Percentiles rank a stretch among this genome's conserved stretches.
Conservation (phyloP, 2,329 filamentous ascomycete genomes). For the Verticillium albo-atrum region DNA sequence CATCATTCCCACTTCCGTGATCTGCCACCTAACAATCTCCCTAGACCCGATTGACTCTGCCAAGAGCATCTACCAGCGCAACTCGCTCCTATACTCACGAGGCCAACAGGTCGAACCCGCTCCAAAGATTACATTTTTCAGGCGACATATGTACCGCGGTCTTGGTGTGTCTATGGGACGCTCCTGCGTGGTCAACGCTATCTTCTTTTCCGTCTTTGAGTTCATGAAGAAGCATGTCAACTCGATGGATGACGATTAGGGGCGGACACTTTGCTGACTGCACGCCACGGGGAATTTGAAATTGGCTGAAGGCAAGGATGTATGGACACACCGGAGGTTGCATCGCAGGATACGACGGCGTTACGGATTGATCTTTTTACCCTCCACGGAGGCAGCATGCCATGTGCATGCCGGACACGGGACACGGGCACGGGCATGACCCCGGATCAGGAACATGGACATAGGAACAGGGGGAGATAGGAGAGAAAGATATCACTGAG, state of each 20-base stretch:
- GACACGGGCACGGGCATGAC: not conserved
- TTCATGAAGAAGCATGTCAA: slow-evolving; percentile 69
- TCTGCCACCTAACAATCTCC: slow-evolving; percentile 3
- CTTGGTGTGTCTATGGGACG: slow-evolving; percentile 79
- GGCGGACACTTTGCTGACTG: not conserved
- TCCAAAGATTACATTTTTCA: slow-evolving; percentile 75
- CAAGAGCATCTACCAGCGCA: slow-evolving; percentile 82
- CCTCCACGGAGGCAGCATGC: not conserved
- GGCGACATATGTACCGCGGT: slow-evolving; percentile 75
- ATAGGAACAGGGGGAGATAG: not conserved
- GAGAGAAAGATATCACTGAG: not conserved
- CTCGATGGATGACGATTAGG: slow-evolving; percentile 39
- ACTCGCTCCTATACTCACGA: slow-evolving; percentile 66
- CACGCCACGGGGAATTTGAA: not conserved
- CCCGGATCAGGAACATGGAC: not conserved
- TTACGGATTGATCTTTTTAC: not conserved
- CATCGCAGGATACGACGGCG: not conserved
- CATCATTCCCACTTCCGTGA: slow-evolving; percentile 3
- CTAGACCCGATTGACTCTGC: slow-evolving; percentile 71
- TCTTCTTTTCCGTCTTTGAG: slow-evolving; percentile 88
- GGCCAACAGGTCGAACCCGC: slow-evolving; percentile 59
- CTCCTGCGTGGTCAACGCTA: slow-evolving; percentile 78
- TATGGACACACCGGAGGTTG: not conserved
- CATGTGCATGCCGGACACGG: not conserved
- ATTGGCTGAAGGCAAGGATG: not conserved